A percentile compares a stretch with the other conserved stretches of the same genome.
Evolutionary conservation across 805 yeast genomes (phyloP).

Genomic region (Kluyveromyces wickerhamii): DNA sequence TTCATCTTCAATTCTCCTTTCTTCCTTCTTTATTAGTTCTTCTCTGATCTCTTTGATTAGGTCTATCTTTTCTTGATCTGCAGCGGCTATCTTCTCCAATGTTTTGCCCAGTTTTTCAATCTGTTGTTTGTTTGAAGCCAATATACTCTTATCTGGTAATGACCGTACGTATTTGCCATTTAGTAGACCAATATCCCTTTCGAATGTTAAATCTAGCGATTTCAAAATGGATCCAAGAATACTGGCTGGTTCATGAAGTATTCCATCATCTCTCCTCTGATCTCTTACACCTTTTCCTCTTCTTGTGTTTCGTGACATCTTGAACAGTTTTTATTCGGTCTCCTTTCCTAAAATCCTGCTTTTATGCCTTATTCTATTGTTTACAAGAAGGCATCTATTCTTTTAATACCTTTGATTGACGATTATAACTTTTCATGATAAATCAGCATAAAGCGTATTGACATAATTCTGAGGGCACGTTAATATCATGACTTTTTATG

Average conservation of each 20-base stretch:
- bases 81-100: slow-evolving; percentile 17
- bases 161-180: slow-evolving; percentile 50
- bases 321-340: not conserved
- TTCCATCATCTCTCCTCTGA: slow-evolving; percentile 22
- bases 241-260: slow-evolving; percentile 32
- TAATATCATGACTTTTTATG: too few species aligned
- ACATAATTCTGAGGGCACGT: too few species aligned
- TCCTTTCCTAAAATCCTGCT: too few species aligned
- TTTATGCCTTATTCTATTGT: too few species aligned
- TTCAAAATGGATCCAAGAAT: slow-evolving; percentile 44
- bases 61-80: slow-evolving; percentile 18
- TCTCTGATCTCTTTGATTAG: slow-evolving; percentile 13
- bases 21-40: slow-evolving; percentile 7
- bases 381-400: too few species aligned
- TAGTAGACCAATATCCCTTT: slow-evolving; percentile 49
- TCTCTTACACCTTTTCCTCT: slow-evolving; percentile 24
- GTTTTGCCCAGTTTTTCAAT: slow-evolving; percentile 23
- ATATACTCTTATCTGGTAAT: slow-evolving; percentile 32
- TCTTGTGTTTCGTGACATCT: slow-evolving; percentile 21
- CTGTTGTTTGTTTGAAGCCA: slow-evolving; percentile 37
- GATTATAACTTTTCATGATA: too few species aligned
- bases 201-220: slow-evolving; percentile 47
- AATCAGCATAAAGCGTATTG: too few species aligned
- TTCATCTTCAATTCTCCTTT: slow-evolving; percentile 12
- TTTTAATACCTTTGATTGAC: too few species aligned